Evolutionary conservation across 345 rosid genomes (phyloP), one percentile per base, ranked within the genome.

Genomic region (Rhodomyrtus tomentosa): DNA sequence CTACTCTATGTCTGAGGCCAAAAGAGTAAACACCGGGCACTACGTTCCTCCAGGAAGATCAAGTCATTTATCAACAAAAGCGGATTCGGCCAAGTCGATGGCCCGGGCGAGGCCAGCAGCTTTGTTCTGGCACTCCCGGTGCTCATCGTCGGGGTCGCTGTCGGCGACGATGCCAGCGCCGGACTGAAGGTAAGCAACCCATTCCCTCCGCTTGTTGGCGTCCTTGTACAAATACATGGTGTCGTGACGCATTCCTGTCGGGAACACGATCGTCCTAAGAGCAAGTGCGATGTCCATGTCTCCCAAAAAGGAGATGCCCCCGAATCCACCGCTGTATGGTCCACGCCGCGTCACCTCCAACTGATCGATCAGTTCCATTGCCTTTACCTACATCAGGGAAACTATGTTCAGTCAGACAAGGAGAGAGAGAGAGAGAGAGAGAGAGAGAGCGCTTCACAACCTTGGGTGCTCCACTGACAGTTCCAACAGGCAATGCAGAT

Each of bases 391-490:
- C 81, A 53, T 7, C 88, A 80, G 40, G 81, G 84, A 79, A 84
- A 54, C 52, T 79, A 42, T 32, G 38, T 25, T 55, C 59, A 29
- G 59, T 48, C 40, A 73, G 51, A 40, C 36, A 9, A 3, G 32
- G 50, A 1, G 51, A 0, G 42, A 25, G 22, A 1, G 38, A 7
- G 50, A 2, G 7, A 24, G 21, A 0, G n/a, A 53, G 58, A 0
- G 50, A 52, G 72, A 5, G 25, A 42, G 32, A 15, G n/a, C 50
- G 53, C 12, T 32, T 1, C 42, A n/a, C 50, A 48, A 94, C 98
- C 93, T 96, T 96, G 53, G 99, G 99, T n/a, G 97, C 98, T 48
- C 99, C 95, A 21, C 97, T 95, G 56, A 93, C 98, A 7, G 98
- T 96, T 87, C 99, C 98, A 14, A 95, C 98, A 1, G 99, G 98